phyloP scores from a whole-genome alignment of 2,329 filamentous ascomycete genomes.

The Fonsecaea monophora region DNA sequence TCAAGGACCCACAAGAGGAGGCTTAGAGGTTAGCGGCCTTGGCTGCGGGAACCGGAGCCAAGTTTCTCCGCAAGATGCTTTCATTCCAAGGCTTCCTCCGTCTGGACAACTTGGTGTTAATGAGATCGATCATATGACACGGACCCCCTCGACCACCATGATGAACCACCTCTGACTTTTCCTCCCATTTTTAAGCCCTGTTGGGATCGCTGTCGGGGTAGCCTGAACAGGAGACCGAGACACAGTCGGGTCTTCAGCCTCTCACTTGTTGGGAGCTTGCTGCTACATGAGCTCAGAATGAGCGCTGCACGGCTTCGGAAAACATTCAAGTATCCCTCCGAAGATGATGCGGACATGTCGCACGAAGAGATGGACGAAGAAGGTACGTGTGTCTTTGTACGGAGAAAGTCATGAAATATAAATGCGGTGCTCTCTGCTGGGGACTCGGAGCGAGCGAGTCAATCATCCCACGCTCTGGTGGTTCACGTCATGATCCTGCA shows the following conservation, averaged over 20 bases:
- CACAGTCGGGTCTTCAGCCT: background rate
- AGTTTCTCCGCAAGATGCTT: background rate
- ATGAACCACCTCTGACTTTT: background rate
- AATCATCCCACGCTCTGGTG: background rate
- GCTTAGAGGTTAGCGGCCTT: background rate
- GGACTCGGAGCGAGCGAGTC: background rate
- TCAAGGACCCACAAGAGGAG: slow-evolving; percentile 43
- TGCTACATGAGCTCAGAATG: slow-evolving; percentile 13
- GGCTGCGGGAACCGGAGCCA: background rate
- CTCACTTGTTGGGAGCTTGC: background rate
- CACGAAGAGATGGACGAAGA: slow-evolving; percentile 40
- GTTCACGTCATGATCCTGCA: background rate
- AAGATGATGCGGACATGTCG: slow-evolving; percentile 32
- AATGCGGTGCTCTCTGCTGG: background rate
- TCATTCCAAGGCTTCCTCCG: background rate
- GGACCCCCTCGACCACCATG: background rate
- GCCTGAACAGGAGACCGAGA: background rate
- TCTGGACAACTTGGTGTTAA: background rate
- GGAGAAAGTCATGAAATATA: no score
- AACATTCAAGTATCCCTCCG: slow-evolving; percentile 39
- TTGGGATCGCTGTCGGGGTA: background rate
- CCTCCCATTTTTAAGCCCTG: background rate
- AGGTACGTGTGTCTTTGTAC: slow-evolving; percentile 23
- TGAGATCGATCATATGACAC: slow-evolving; percentile 6
- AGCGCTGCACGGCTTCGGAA: slow-evolving; percentile 35